phyloP scores from a whole-genome alignment of 371 early-diverging fungal genomes.

The Syncephalastrum racemosum region DNA sequence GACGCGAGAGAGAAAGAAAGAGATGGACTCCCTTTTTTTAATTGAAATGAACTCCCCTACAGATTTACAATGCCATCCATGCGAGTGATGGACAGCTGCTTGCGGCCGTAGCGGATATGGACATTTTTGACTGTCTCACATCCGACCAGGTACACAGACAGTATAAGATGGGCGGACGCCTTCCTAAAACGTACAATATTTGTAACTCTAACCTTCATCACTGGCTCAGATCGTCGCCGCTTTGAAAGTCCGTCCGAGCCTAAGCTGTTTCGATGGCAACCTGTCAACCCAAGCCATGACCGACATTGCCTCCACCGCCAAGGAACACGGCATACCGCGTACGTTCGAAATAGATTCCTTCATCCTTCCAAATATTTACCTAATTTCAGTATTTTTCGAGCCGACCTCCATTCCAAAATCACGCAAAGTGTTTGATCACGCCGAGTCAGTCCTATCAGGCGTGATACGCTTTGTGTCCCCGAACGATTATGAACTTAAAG shows the following conservation, averaged over 20 bases:
- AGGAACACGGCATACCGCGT: conserved; percentile 36
- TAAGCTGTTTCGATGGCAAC: conserved; percentile 80
- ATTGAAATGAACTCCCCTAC: neutral
- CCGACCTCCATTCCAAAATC: conserved; percentile 91
- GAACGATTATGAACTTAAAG: conserved; percentile 63
- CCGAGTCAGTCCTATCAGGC: conserved; percentile 11
- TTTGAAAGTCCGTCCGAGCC: conserved; percentile 33
- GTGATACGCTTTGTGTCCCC: conserved; percentile 61
- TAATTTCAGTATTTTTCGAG: conserved; percentile 70
- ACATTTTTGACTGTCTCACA: conserved; percentile 57
- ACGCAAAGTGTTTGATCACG: conserved; percentile 50
- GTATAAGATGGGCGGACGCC: too few relatives aligned
- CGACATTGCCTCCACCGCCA: conserved; percentile 35
- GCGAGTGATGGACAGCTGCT: conserved; percentile 68
- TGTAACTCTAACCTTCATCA: too few relatives aligned
- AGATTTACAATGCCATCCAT: conserved; percentile 82
- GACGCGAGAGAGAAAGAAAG: neutral
- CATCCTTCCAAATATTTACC: neutral
- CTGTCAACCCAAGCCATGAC: conserved; percentile 45
- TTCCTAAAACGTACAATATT: too few relatives aligned
- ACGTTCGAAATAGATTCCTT: conserved; percentile 1
- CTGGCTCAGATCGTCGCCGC: conserved; percentile 6
- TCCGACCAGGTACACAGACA: conserved; percentile 29
- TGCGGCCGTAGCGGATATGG: conserved; percentile 90
- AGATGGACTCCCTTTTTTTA: neutral